These are phyloP conservation scores for Apiotrichum siamense DNA, from an alignment of 1,284 basidiomycete species.

Conservation along the genomic window DNA sequence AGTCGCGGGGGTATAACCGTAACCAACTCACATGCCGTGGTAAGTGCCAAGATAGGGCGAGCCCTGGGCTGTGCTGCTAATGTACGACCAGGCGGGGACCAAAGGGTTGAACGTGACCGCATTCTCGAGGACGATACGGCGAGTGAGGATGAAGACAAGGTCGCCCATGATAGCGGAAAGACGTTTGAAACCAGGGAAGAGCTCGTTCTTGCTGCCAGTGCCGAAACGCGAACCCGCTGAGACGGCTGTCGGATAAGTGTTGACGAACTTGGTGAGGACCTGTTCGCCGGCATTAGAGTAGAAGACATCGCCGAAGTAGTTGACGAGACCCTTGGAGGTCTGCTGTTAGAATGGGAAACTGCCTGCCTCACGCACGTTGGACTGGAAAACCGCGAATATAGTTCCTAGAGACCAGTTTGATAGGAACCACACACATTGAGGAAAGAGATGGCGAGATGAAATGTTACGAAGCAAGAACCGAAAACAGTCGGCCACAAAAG, in stretches of 20 bases:
- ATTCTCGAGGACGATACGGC: slow-evolving; percentile 10
- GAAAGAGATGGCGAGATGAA: too few relatives aligned
- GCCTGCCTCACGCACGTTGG: slow-evolving; percentile 18
- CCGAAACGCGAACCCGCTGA: slow-evolving; percentile 19
- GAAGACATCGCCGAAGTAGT: slow-evolving; percentile 24
- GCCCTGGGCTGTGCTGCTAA: slow-evolving; percentile 11
- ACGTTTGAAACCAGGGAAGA: slow-evolving; percentile 19
- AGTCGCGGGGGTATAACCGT: too few relatives aligned
- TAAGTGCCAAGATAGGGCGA: slow-evolving; percentile 16
- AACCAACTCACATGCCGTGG: too few relatives aligned
- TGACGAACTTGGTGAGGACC: slow-evolving; percentile 19
- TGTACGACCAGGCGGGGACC: slow-evolving; percentile 17
- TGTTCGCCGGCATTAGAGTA: slow-evolving; percentile 13
- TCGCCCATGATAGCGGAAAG: slow-evolving; percentile 14
- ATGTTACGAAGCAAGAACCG: too few relatives aligned
- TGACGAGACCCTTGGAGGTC: slow-evolving; percentile 6
- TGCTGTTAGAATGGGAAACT: slow-evolving; percentile 28
- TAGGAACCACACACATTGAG: too few relatives aligned
- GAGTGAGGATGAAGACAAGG: slow-evolving; percentile 12
- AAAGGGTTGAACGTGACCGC: slow-evolving; percentile 3
- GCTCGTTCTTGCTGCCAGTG: slow-evolving; percentile 14
- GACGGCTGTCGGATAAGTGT: slow-evolving; percentile 24
- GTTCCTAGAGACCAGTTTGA: too few relatives aligned
- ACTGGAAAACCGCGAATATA: slow-evolving; percentile 27
- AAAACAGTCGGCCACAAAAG: too few relatives aligned